Conservation (phyloP, 179 eudicot species). For the Amaranthus tricolor region DNA sequence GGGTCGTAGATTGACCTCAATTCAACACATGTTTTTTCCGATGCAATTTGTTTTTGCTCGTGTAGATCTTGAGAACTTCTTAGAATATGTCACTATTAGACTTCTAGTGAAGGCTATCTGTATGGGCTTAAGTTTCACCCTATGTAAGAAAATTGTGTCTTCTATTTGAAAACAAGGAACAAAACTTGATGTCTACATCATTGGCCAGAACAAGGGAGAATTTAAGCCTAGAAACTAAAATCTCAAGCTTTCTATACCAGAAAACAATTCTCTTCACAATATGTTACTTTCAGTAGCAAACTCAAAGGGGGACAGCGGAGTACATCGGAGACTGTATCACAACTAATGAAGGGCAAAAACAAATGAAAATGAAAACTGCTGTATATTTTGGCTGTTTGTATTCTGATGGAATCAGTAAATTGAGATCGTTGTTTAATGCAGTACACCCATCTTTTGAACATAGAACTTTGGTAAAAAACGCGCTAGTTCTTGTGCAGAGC, state of each 20-base stretch:
- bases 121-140: too few relatives aligned
- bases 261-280: neutral
- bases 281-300: neutral
- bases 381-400: constrained; percentile 6
- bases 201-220: neutral
- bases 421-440: constrained; percentile 5
- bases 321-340: constrained; percentile 9
- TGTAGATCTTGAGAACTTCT: too few relatives aligned
- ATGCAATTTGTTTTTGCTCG: too few relatives aligned
- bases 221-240: neutral
- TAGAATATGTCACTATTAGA: too few relatives aligned
- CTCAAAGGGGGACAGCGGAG: too few relatives aligned
- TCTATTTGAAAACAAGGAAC: too few relatives aligned
- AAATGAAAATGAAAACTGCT: neutral
- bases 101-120: too few relatives aligned
- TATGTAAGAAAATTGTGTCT: too few relatives aligned
- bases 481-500: neutral
- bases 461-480: neutral
- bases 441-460: constrained; percentile 2
- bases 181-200: neutral
- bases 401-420: neutral
- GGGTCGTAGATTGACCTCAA: too few relatives aligned
- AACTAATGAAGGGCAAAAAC: neutral
- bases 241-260: neutral
- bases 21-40: too few relatives aligned